Evolutionary conservation across 176 grass and related monocot genomes (phyloP).

Genomic region (Cenchrus purpureus): DNA sequence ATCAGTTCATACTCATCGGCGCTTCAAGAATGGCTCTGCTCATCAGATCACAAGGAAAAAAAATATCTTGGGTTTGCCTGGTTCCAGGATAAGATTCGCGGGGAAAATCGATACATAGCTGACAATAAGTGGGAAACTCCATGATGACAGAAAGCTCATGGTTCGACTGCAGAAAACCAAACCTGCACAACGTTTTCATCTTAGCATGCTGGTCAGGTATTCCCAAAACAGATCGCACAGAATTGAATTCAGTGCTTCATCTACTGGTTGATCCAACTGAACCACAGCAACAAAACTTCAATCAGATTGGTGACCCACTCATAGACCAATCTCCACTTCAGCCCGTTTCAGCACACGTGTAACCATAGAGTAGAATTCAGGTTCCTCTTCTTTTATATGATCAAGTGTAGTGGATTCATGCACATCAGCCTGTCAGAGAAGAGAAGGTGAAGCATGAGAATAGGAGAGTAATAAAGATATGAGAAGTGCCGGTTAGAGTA

Average conservation of each 20-base stretch:
- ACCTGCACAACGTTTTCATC: constrained; percentile 6
- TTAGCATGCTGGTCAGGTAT: not conserved
- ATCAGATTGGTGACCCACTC: not conserved
- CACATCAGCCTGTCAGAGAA: constrained; percentile 53
- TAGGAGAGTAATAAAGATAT: not conserved
- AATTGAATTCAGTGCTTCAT: not conserved
- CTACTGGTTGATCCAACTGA: not conserved
- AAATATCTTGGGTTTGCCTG: not conserved
- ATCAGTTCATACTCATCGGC: not conserved
- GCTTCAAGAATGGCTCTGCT: not conserved
- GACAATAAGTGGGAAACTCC: not conserved
- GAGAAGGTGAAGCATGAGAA: constrained; percentile 32
- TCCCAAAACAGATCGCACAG: not conserved
- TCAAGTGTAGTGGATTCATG: constrained; percentile 84
- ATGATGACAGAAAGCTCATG: not conserved
- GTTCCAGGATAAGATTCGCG: not conserved
- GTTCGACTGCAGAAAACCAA: not conserved
- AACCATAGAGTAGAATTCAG: constrained; percentile 79
- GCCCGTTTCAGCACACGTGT: constrained; percentile 61
- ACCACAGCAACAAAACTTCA: not conserved
- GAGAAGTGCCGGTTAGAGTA: not conserved
- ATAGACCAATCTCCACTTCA: constrained; percentile 67
- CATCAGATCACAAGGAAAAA: not conserved
- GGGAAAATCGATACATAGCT: not conserved
- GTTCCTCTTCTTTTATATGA: constrained; percentile 65